Base-by-base conservation (phyloP, 2,329 filamentous ascomycete species). In the Pseudopyrenochaeta lycopersici region DNA sequence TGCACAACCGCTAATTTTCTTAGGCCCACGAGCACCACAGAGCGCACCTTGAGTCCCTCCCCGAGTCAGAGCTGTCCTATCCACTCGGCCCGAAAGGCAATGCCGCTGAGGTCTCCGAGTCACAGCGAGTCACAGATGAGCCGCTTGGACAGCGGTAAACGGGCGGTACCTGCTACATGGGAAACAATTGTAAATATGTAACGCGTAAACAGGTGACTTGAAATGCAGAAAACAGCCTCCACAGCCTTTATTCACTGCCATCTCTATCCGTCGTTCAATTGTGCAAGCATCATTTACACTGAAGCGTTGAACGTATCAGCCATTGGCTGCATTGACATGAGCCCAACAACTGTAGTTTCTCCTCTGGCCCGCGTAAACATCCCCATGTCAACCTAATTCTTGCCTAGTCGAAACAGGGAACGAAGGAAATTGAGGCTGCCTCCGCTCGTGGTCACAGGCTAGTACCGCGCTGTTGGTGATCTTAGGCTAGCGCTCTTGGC, bases 21-120 rank as follows among this genome's bases (percentile, higher is more conserved):
- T 58, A 98, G 94, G 94, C 94, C 59, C 87, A 97, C 74, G 92
- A 96, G 77, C 90, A 96, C 72, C 87, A 97, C 83, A 86, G 91
- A 74, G 84, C 89, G 75, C 86, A 92, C 76, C 87, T 98, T 64
- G 86, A 97, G 80, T 88, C 93, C 51, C 84, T 94, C 14, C 89
- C 92, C 27, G 80, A 86, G 63, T 92, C 90, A 31, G 80, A 86
- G 65, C 93, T 91, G 15, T 88, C 90, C 58, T 96, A 95, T 77
- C 94, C 94, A 33, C 84, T 98, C 52, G 84, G 81, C 58, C 80
- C 87, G n/a, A 80, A 79, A 41, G 83, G 82, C 38, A 78, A 87
- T 60, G 72, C 81, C n/a, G 85, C 82, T 21, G 83, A 88, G 72
- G 82, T 89, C 29, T 78, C 81, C 36, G 80, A 84, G 68, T 78